phyloP scores from a whole-genome alignment of 2,329 filamentous ascomycete species.

The Fusarium falciforme region DNA sequence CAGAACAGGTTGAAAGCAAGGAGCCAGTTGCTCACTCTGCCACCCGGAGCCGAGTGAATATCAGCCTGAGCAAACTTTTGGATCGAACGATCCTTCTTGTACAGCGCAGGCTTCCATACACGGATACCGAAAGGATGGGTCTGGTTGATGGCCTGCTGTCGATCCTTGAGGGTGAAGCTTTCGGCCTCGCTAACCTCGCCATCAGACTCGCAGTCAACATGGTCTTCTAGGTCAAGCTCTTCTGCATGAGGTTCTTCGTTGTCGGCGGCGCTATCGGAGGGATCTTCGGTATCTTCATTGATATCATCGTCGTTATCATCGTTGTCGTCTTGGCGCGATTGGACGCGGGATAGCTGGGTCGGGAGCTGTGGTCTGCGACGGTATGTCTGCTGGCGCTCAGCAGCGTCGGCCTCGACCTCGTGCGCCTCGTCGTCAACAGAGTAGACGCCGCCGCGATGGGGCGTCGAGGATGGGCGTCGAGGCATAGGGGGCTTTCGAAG shows the following conservation, averaged over 20 bases:
- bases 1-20: constrained; percentile 90
- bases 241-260: constrained; percentile 48
- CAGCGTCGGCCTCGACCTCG: constrained; percentile 80
- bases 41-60: constrained; percentile 94
- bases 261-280: constrained; percentile 43
- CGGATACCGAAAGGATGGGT: constrained; percentile 99
- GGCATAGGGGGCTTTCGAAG: constrained; percentile 79
- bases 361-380: constrained; percentile 51
- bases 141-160: constrained; percentile 97
- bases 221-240: constrained; percentile 58
- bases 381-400: constrained; percentile 57
- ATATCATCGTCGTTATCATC: constrained; percentile 26
- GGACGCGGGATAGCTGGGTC: constrained; percentile 54
- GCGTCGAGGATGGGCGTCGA: constrained; percentile 77
- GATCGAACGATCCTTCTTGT: constrained; percentile 97
- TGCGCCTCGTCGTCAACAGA: constrained; percentile 89
- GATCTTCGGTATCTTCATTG: constrained; percentile 34
- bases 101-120: constrained; percentile 97
- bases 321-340: constrained; percentile 48
- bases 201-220: constrained; percentile 72
- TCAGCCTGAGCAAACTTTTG: constrained; percentile 96
- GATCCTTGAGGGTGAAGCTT: constrained; percentile 96
- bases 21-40: constrained; percentile 85
- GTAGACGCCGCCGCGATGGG: constrained; percentile 86
- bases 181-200: constrained; percentile 88